Evolutionary conservation across 2,329 filamentous ascomycete genomes (phyloP).

Genomic region (Ascomycota sp.): DNA sequence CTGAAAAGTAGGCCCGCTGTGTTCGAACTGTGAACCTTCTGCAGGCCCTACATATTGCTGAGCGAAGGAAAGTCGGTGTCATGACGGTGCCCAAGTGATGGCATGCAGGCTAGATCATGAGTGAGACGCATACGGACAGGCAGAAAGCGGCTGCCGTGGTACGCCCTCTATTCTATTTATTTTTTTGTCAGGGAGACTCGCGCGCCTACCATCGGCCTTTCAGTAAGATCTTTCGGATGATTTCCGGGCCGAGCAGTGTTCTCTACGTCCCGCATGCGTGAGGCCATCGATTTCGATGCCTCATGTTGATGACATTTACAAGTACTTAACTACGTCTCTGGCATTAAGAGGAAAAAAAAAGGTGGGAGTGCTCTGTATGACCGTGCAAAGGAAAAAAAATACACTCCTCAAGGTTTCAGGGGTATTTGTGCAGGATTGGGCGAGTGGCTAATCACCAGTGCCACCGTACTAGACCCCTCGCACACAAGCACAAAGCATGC

Average conservation of each 20-base stretch:
- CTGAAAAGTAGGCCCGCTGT: slow-evolving; percentile 18
- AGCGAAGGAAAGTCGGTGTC: slow-evolving; percentile 15
- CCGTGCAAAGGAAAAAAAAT: slow-evolving; percentile 16
- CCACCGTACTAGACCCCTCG: slow-evolving; percentile 2
- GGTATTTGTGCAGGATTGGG: slow-evolving; percentile 10
- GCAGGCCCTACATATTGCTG: slow-evolving; percentile 17
- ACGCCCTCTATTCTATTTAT: too few relatives aligned
- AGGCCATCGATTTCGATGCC: too few relatives aligned
- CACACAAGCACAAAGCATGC: too few relatives aligned
- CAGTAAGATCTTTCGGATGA: too few relatives aligned
- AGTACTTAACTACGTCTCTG: slow-evolving; percentile 4
- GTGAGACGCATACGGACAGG: too few relatives aligned
- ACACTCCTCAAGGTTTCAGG: slow-evolving; percentile 11
- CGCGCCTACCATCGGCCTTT: slow-evolving; percentile 12
- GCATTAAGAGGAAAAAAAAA: slow-evolving; percentile 12
- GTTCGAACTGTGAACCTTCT: slow-evolving; percentile 11
- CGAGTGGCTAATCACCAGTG: slow-evolving; percentile 4
- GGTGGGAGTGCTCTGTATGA: slow-evolving; percentile 11
- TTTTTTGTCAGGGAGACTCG: not conserved
- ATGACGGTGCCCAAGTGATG: not conserved
- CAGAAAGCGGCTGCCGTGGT: too few relatives aligned
- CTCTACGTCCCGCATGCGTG: too few relatives aligned
- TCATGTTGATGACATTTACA: too few relatives aligned
- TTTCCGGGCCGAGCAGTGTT: too few relatives aligned
- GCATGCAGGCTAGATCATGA: not conserved